Evolutionary conservation across 2,329 filamentous ascomycete genomes (phyloP), one percentile per base, ranked within the genome.

Genomic region (Escovopsis sp.): DNA sequence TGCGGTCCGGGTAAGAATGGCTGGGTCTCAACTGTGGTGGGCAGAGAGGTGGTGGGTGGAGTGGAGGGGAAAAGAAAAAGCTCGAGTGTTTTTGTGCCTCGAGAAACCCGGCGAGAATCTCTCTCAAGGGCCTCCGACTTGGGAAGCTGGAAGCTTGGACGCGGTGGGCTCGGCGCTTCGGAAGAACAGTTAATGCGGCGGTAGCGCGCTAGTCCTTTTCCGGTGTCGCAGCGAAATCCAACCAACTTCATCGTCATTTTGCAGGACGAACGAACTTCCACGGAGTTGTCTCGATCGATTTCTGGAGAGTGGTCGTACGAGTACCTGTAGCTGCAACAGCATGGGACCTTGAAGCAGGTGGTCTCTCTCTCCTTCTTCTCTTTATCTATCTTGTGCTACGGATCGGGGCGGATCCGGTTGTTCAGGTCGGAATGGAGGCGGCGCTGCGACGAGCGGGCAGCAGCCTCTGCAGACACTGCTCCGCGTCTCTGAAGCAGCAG

Each of bases 391-490:
- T 3, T 2, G 4, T 20, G 20, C 20, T 20, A 20, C 20, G 20
- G 20, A 20, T 20, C 20, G 6, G 20, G 20, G 20, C 20, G 20
- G 20, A 20, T 20, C 20, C 20, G 6, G 7, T 30, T 1, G 9
- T 30, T 8, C 5, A 30, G 27, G 27, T 8, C 11, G 53, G 45
- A 45, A 64, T 64, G 61, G 64, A 68, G 53, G 57, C 62, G 36
- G 55, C 59, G 45, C 48, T 66, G 45, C 64, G 61, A 44, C 57
- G 58, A 46, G 60, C 58, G 47, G 58, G 63, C 45, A 59, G 56
- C 13, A 60, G 51, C 43, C 45, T 66, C 7, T 68, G 65, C 41
- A 57, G 60, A 27, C 60, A 58, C 44, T 67, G 64, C 49, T 62
- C 62, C 32, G 49, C 56, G 25, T 57, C 59, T 24, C 39, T 60